Percentiles rank a stretch among this genome's conserved stretches.
Evolutionary conservation across 257 asterid genomes (phyloP).

Genomic region (Jacaranda copaia): DNA sequence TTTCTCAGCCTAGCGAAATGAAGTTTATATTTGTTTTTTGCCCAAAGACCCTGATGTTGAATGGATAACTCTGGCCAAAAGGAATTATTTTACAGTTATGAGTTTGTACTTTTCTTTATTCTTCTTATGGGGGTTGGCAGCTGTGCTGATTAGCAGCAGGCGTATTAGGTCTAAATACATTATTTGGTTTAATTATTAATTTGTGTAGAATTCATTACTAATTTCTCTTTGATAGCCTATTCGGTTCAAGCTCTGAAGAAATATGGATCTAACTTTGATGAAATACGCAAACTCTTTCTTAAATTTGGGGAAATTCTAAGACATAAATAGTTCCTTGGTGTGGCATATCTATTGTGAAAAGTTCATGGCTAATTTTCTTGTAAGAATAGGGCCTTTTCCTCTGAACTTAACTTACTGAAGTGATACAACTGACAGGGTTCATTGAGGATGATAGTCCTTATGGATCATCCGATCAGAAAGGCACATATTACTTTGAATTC

Average conservation of each 20-base stretch:
- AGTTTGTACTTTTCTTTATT: too few relatives aligned
- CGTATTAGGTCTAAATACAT: too few relatives aligned
- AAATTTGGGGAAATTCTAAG: not conserved
- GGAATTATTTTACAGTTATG: not conserved
- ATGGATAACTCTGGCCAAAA: not conserved
- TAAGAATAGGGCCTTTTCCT: not conserved
- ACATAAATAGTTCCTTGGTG: not conserved
- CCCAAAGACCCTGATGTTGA: not conserved
- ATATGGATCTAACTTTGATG: too few relatives aligned
- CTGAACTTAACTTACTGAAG: not conserved
- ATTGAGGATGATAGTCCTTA: slow-evolving; percentile 81
- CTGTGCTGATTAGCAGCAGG: too few relatives aligned
- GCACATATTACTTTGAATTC: slow-evolving; percentile 81
- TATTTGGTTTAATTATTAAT: too few relatives aligned
- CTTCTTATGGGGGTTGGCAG: too few relatives aligned
- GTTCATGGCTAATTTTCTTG: not conserved
- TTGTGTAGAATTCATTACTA: too few relatives aligned
- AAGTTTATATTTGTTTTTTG: not conserved
- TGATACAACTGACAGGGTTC: slow-evolving; percentile 54
- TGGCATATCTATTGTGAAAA: not conserved
- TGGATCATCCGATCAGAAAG: slow-evolving; percentile 65
- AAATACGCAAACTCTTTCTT: too few relatives aligned
- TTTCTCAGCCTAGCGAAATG: slow-evolving; percentile 28
- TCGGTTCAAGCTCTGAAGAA: too few relatives aligned
- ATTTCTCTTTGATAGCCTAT: too few relatives aligned